These are phyloP conservation scores for Diddensiella transvaalensis DNA, from an alignment of 805 yeast genomes.

Conservation along the genomic window DNA sequence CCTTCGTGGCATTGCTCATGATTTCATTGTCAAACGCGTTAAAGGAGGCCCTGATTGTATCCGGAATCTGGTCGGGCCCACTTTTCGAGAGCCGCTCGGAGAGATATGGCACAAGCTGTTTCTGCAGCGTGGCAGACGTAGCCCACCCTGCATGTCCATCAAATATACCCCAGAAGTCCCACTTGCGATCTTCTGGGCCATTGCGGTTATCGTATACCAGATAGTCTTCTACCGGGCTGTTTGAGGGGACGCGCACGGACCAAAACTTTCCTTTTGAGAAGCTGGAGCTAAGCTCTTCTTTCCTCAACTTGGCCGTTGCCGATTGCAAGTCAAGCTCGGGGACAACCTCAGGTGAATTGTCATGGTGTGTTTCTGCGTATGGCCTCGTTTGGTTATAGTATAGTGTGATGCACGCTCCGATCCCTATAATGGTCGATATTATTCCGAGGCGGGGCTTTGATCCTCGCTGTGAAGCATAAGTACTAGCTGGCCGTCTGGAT, in stretches of 20 bases:
- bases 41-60: conserved; percentile 75
- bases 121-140: conserved; percentile 75
- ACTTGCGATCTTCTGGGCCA: conserved; percentile 40
- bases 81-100: conserved; percentile 33
- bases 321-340: neutral
- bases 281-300: neutral
- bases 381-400: too few relatives aligned
- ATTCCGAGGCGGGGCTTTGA: too few relatives aligned
- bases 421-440: too few relatives aligned
- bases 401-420: too few relatives aligned
- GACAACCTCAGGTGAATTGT: too few relatives aligned
- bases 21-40: conserved; percentile 76
- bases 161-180: conserved; percentile 89
- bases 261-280: neutral
- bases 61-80: conserved; percentile 44
- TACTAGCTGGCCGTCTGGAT: too few relatives aligned
- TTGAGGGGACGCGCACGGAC: neutral
- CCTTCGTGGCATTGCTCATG: neutral
- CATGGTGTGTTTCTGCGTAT: too few relatives aligned
- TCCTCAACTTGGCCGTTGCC: neutral
- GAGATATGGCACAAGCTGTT: conserved; percentile 69
- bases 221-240: neutral
- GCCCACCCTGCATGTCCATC: conserved; percentile 97
- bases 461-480: too few relatives aligned
- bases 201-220: neutral